A percentile compares a stretch with the other conserved stretches of the same genome.
These are phyloP conservation scores for Dittrichia graveolens DNA, from an alignment of 129 eudicot genomes.

Conservation along the genomic window DNA sequence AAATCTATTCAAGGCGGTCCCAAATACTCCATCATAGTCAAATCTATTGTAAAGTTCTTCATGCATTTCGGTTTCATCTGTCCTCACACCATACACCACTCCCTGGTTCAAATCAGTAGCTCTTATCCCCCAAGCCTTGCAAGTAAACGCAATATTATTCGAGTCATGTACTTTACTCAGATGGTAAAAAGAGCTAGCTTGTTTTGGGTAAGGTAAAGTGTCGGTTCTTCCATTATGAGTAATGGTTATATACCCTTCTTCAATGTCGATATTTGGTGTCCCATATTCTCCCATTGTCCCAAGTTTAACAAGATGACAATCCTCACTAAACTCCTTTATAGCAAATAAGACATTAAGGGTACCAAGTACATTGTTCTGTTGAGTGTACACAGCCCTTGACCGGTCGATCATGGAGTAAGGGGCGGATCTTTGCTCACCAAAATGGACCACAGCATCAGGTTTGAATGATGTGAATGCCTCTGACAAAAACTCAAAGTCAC, in stretches of 20 bases:
- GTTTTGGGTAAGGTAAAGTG: slow-evolving; percentile 97
- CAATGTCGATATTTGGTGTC: slow-evolving; percentile 97
- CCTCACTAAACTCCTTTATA: slow-evolving; percentile 85
- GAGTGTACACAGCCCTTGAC: slow-evolving; percentile 89
- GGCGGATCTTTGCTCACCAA: slow-evolving; percentile 97
- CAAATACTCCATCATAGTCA: slow-evolving; percentile 92
- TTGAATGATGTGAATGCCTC: slow-evolving; percentile 83
- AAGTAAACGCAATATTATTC: slow-evolving; percentile 89
- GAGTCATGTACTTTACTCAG: slow-evolving; percentile 98
- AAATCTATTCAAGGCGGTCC: slow-evolving; percentile 93
- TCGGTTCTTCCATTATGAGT: slow-evolving; percentile 97
- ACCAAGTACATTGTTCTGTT: slow-evolving; percentile 92
- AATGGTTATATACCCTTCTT: slow-evolving; percentile 91
- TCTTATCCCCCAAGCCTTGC: slow-evolving; percentile 97
- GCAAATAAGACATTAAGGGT: slow-evolving; percentile 97
- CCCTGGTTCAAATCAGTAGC: slow-evolving; percentile 99
- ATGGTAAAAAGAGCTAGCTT: slow-evolving; percentile 97
- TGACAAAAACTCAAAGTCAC: slow-evolving; percentile 90
- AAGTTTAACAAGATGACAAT: slow-evolving; percentile 92
- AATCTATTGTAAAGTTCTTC: slow-evolving; percentile 83
- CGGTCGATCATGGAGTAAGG: slow-evolving; percentile 99
- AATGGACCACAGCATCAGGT: slow-evolving; percentile 95
- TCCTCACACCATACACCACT: slow-evolving; percentile 96
- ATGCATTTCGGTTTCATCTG: slow-evolving; percentile 93
- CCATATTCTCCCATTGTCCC: slow-evolving; percentile 99